Evolutionary conservation across 495 filamentous ascomycete genomes (phyloP).

Genomic region (Pseudevernia furfuracea): DNA sequence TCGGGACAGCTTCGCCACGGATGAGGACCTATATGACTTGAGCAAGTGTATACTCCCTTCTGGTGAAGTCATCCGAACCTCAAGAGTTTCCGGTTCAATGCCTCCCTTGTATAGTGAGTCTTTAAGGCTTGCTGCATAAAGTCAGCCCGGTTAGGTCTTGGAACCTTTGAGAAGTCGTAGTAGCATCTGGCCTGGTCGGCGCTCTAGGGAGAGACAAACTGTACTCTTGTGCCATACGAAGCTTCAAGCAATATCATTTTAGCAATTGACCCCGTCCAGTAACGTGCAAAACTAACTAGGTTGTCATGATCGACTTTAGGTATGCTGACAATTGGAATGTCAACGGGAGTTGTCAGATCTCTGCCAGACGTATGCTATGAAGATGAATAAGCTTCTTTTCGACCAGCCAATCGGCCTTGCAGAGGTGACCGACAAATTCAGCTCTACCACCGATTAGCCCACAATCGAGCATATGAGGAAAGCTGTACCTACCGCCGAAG

Average conservation of each 20-base stretch:
- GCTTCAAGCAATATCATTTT: conserved; percentile 30
- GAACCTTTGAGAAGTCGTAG: neutral
- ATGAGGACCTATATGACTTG: conserved; percentile 42
- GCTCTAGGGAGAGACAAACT: conserved; percentile 26
- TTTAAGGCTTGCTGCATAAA: conserved; percentile 48
- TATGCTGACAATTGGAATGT: conserved; percentile 43
- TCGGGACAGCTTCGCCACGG: conserved; percentile 35
- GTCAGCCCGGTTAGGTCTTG: conserved; percentile 13
- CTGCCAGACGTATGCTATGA: conserved; percentile 37
- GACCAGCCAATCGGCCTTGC: conserved; percentile 8
- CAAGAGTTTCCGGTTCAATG: conserved; percentile 52
- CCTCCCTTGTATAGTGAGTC: conserved; percentile 56
- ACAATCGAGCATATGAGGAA: neutral
- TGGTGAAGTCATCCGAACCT: conserved; percentile 36
- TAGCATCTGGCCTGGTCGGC: conserved; percentile 14
- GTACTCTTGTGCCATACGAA: conserved; percentile 39
- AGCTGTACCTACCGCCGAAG: conserved; percentile 38
- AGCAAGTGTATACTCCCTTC: conserved; percentile 24
- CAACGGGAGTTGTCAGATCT: conserved; percentile 29
- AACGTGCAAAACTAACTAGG: conserved; percentile 38
- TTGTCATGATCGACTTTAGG: conserved; percentile 48
- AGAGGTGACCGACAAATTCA: conserved; percentile 33
- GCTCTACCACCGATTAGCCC: conserved; percentile 27
- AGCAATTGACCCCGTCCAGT: neutral
- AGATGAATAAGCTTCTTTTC: conserved; percentile 10